Evolutionary conservation across 768 basidiomycete species (phyloP).

Genomic region (Suillus americanus): DNA sequence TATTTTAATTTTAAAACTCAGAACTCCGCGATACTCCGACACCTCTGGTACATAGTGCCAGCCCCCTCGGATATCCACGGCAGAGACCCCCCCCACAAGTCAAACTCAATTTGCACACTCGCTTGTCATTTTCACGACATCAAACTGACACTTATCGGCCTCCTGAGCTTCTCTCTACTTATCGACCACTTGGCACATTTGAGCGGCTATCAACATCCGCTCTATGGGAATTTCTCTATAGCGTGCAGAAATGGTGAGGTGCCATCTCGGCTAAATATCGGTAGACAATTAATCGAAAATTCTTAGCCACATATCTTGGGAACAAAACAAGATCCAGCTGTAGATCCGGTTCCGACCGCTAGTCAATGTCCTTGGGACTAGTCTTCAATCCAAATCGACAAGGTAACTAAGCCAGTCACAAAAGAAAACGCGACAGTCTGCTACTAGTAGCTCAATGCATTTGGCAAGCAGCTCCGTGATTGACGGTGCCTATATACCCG

Average conservation of each 20-base stretch:
- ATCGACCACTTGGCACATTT: neutral
- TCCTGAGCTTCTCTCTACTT: neutral
- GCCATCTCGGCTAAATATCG: slow-evolving; percentile 3
- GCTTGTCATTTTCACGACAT: no score
- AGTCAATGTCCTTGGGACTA: neutral
- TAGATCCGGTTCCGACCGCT: slow-evolving; percentile 2
- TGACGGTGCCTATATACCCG: slow-evolving; percentile 11
- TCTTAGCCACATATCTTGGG: slow-evolving; percentile 5
- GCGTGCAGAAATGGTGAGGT: neutral
- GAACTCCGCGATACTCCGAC: slow-evolving; percentile 29
- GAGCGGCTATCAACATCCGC: slow-evolving; percentile 3
- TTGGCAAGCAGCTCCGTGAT: slow-evolving; percentile 14
- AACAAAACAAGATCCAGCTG: neutral
- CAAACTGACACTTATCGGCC: no score
- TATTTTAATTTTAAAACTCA: slow-evolving; percentile 18
- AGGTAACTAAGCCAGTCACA: neutral
- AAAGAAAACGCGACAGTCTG: neutral
- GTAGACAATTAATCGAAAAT: slow-evolving; percentile 4
- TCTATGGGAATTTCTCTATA: slow-evolving; percentile 1
- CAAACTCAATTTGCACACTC: no score
- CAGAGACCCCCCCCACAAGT: slow-evolving; percentile 15
- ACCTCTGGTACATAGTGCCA: no score
- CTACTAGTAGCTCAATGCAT: neutral
- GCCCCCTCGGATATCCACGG: slow-evolving; percentile 13
- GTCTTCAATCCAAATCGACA: neutral